A percentile compares a stretch with the other conserved stretches of the same genome.
Evolutionary conservation across 2,329 filamentous ascomycete species (phyloP).

Genomic region (Dothistroma septosporum): DNA sequence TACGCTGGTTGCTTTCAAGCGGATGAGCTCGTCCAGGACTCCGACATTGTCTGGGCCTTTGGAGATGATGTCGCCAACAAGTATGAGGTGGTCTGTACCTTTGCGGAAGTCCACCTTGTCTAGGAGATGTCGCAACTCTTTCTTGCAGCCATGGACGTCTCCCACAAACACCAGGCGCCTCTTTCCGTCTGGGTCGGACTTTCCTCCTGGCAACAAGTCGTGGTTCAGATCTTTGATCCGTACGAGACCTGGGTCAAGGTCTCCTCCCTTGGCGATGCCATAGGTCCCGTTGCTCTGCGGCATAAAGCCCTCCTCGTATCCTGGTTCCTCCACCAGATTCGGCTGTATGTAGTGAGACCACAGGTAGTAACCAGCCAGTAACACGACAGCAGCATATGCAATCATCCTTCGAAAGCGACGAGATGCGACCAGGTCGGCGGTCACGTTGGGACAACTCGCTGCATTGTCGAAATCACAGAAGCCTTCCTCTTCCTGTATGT

Average conservation of each 20-base stretch:
- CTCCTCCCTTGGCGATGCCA: conserved; percentile 28
- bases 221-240: conserved; percentile 49
- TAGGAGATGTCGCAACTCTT: conserved; percentile 61
- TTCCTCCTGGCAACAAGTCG: conserved; percentile 31
- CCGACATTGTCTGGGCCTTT: conserved; percentile 81
- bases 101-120: conserved; percentile 60
- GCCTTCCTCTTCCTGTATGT: conserved; percentile 17
- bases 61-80: conserved; percentile 74
- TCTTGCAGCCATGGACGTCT: conserved; percentile 85
- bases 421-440: conserved; percentile 14
- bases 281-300: conserved; percentile 27
- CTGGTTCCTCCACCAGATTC: conserved; percentile 32
- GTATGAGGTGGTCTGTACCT: conserved; percentile 66
- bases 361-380: conserved; percentile 31
- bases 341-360: conserved; percentile 40
- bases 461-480: conserved; percentile 37
- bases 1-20: conserved; percentile 71
- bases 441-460: conserved; percentile 24
- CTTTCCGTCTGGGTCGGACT: conserved; percentile 34
- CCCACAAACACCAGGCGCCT: conserved; percentile 75
- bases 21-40: conserved; percentile 71
- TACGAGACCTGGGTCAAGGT: conserved; percentile 40
- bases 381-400: conserved; percentile 31
- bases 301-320: conserved; percentile 35
- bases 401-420: conserved; percentile 32